Base-by-base conservation (phyloP, 306 rosid species). In the Begonia masoniana region DNA sequence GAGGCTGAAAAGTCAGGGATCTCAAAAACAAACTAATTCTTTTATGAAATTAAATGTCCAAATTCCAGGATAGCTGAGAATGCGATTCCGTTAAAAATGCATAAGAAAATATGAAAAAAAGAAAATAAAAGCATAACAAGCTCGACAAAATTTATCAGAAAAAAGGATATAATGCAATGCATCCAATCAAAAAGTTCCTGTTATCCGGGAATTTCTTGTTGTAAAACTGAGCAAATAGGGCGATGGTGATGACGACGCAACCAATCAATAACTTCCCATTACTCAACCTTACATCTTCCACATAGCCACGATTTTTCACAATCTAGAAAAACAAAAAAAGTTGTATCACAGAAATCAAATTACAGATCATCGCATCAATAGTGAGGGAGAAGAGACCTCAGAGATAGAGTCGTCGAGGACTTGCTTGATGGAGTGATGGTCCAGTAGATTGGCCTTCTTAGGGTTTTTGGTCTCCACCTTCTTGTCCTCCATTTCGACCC, bases 151-250 rank as follows among this genome's bases (percentile, higher is more conserved):
- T 31, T 31, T 31, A 31, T 4, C 7, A 13, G 13, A 16, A 12
- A 62, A 59, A 60, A 81, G 99, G 99, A 92, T 92, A 86, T 86
- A 78, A 83, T 13, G 62, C 71, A 68, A 86, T 86, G 85, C 95
- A 92, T 19, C 57, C 73, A 58, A 86, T 60, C 64, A 92, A 86
- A 50, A 92, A 92, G 55, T 92, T 79, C 50, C 76, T 75, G 58
- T 86, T 92, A 66, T 86, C 99, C 15, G 99, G 95, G 59, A 86
- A 92, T 72, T 83, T 86, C 70, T 86, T 92, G 65, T 81, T 91
- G 84, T 92, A 86, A 54, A 92, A 92, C 60, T 92, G 99, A 49
- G 96, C 96, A 10, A 86, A 72, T 19, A 92, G 82, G 50, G 96
- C 99, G 58, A 92, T 78, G 61, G 71, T 71, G 12, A 86, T 86